Base-by-base conservation (phyloP, 352 stramenopile genomes). In the Globisporangium nunn region DNA sequence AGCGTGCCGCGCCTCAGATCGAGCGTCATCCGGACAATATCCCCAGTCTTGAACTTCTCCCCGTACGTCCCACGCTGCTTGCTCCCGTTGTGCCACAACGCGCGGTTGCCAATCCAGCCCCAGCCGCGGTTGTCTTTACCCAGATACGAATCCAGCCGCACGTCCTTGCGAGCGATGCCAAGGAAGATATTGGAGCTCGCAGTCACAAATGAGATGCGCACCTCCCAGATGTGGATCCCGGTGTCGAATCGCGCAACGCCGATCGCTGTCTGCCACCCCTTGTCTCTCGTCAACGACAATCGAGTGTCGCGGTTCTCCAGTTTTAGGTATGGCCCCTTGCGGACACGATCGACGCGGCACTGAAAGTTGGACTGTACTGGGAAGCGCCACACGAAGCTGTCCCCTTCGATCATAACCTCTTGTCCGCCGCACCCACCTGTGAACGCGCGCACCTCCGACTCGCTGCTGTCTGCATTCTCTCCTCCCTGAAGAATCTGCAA, bases 91-190 rank as follows among this genome's bases (percentile, higher is more conserved):
- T 96, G 85, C 86, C 87, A 96, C 6, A 95, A 68, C 28, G 85
- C 87, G 33, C 85, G 83, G 57, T 96, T 95, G 14, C 87, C 87
- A 43, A 96, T 96, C 82, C 87, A 96, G 8, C 86, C 87, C 87
- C 87, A 96, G 14, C 87, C 86, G 29, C 87, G 83, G 56, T 95
- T 96, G 61, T 96, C 87, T 45, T 96, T 96, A n/a, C 87, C 87
- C 30, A 96, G 61, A 46, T 96, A 96, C 23, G 87, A 96, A 49
- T 95, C 84, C 10, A 96, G 57, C 0, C 87, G 81, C 28, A 93
- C 85, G 28, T 95, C 84, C 28, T 87, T 80, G 2, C 85, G 85
- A 47, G 77, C 87, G 44, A 95, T 86, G 7, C 86, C 87, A 18
- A 96, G 63, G 56, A 96, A 95, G 47, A 96, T 94, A 48, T 96